These are phyloP conservation scores for Colletotrichum godetiae DNA, from an alignment of 2,329 filamentous ascomycete species.

Conservation along the genomic window DNA sequence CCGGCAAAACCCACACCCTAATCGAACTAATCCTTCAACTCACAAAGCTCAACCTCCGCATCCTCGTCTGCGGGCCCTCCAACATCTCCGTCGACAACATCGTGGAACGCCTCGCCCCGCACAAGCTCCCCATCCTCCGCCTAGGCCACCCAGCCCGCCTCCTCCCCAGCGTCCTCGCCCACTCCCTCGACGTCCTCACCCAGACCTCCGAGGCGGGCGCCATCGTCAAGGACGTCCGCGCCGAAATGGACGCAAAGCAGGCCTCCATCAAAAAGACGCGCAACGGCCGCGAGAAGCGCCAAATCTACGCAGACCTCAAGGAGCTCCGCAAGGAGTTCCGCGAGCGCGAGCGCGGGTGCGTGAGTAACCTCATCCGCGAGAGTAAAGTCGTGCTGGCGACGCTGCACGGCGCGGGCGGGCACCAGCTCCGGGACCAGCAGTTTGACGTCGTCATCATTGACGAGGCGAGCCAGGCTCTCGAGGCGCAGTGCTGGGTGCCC, in stretches of 20 bases:
- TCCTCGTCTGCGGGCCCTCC: conserved; percentile 95
- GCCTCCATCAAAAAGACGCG: conserved; percentile 88
- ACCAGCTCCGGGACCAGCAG: conserved; percentile 79
- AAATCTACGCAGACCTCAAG: conserved; percentile 86
- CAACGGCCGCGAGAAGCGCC: conserved; percentile 80
- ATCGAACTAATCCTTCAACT: conserved; percentile 97
- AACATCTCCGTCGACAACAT: conserved; percentile 99
- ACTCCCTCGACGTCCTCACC: conserved; percentile 92
- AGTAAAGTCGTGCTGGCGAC: conserved; percentile 94
- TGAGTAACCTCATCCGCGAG: conserved; percentile 77
- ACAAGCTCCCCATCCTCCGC: conserved; percentile 87
- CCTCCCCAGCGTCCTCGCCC: conserved; percentile 86
- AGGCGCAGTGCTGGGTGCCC: conserved; percentile 97
- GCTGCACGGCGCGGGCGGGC: conserved; percentile 89
- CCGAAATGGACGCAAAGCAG: conserved; percentile 94
- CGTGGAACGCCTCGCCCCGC: conserved; percentile 87
- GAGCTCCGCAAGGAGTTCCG: conserved; percentile 90
- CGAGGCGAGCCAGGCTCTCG: conserved; percentile 93
- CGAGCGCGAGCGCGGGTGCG: conserved; percentile 84
- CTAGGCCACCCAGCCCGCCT: conserved; percentile 93
- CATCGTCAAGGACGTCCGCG: conserved; percentile 89
- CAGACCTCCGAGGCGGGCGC: conserved; percentile 89
- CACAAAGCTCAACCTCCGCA: conserved; percentile 75
- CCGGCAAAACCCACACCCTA: conserved; percentile 95
- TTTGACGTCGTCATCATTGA: conserved; percentile 98